Evolutionary conservation across 2,329 filamentous ascomycete genomes (phyloP), one percentile per base, ranked within the genome.

Genomic region (Hypoxylon sp.): DNA sequence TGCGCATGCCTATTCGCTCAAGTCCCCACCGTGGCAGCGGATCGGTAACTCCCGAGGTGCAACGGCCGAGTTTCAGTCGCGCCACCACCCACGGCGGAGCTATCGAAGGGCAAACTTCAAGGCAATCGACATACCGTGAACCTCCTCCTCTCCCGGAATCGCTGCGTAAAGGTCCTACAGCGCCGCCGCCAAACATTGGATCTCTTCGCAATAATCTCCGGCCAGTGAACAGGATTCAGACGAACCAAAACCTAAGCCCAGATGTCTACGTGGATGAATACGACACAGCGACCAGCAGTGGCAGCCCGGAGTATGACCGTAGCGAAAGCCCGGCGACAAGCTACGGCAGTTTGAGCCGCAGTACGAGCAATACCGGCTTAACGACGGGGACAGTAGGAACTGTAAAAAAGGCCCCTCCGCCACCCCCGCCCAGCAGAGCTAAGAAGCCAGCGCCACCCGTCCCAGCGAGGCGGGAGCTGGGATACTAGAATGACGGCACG

Each of bases 371-470:
- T 61, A 76, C 54, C 14, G 74, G 71, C 37, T 74, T 64, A 19
- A 48, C 73, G 8, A 46, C 74, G 5, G 69, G 68, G 14, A 70
- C 61, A 16, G 29, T 21, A 19, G 55, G 55, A 5, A 19, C 62
- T 16, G 57, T 54, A 2, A 77, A 78, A 72, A 83, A 83, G 64
- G 80, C 78, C 0, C 81, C 82, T 3, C 82, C 82, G 6, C 82
- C 82, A 43, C 82, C 82, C 11, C 82, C 82, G 19, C 81, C 81
- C 2, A 82, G 79, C 73, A 76, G 81, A 30, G 75, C 80, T 60
- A 87, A 87, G 81, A 88, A 88, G 78, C 83, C 85, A 2, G 79
- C 85, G 7, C 85, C 85, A 32, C 85, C 84, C 2, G 82, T 86
- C 67, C 83, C 84, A 11, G 79, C 80, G 1, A 76, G 73, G 61